Evolutionary conservation across 1,139 yeast genomes (phyloP).

Genomic region (Kodamaea anthophila): DNA sequence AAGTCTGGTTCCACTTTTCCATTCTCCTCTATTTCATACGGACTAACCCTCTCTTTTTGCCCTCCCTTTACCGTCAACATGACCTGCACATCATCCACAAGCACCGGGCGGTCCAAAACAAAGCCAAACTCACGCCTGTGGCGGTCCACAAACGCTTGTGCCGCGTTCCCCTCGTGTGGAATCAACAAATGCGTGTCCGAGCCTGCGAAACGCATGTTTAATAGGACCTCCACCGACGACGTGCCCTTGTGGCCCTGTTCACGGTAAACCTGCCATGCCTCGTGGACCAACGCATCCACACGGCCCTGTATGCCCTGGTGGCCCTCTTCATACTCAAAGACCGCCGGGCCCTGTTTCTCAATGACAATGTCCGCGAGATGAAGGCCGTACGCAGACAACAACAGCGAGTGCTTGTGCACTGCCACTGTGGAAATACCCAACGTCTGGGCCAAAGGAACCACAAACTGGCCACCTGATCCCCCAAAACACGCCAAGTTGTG

Average conservation of each 20-base stretch:
- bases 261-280: slow-evolving; percentile 27
- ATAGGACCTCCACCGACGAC: slow-evolving; percentile 49
- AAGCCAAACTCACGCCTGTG: slow-evolving; percentile 39
- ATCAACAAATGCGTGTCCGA: slow-evolving; percentile 84
- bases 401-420: slow-evolving; percentile 39
- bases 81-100: slow-evolving; percentile 81
- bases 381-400: slow-evolving; percentile 41
- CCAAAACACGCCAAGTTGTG: slow-evolving; percentile 43
- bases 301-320: slow-evolving; percentile 20
- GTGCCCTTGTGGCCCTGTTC: slow-evolving; percentile 23
- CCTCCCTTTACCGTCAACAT: slow-evolving; percentile 26
- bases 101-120: slow-evolving; percentile 40
- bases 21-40: slow-evolving; percentile 30
- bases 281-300: slow-evolving; percentile 18
- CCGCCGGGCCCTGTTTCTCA: slow-evolving; percentile 58
- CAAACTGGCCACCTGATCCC: slow-evolving; percentile 44
- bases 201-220: slow-evolving; percentile 80
- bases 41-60: slow-evolving; percentile 26
- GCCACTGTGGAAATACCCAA: slow-evolving; percentile 35
- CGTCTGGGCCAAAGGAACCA: slow-evolving; percentile 35
- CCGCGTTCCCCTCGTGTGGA: slow-evolving; percentile 22
- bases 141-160: slow-evolving; percentile 23
- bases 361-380: slow-evolving; percentile 44
- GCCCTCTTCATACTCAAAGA: slow-evolving; percentile 20
- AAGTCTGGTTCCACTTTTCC: slow-evolving; percentile 10